A percentile compares a stretch with the other conserved stretches of the same genome.
Conservation (phyloP, 73 alveolate genomes). For the Blepharisma stoltei region DNA sequence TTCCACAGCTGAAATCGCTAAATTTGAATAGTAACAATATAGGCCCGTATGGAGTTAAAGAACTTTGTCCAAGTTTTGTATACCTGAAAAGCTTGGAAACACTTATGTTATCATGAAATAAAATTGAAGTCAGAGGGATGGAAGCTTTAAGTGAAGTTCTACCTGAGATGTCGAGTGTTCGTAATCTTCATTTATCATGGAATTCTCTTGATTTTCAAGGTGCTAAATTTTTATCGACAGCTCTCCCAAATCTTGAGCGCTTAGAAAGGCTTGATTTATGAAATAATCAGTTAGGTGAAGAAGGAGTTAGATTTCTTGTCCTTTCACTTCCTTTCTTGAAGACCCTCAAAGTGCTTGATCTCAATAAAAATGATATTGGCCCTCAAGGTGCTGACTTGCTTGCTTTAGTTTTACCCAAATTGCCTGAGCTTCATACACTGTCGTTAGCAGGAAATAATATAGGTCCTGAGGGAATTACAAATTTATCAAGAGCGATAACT, state of each 20-base stretch:
- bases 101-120: slow-evolving; percentile 1
- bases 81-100: not conserved
- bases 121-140: not conserved
- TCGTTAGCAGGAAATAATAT: not conserved
- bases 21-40: not conserved
- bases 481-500: not conserved
- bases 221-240: slow-evolving; percentile 17
- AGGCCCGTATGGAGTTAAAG: slow-evolving; percentile 7
- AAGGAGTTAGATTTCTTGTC: not conserved
- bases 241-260: not conserved
- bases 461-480: not conserved
- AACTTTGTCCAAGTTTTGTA: not conserved
- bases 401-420: slow-evolving; percentile 11
- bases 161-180: not conserved
- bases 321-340: not conserved
- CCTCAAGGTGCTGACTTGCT: slow-evolving; percentile 7
- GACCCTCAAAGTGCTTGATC: not conserved
- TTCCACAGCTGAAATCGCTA: not conserved
- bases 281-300: slow-evolving; percentile 17
- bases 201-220: not conserved
- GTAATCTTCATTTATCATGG: not conserved
- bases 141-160: not conserved
- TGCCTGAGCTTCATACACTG: not conserved
- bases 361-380: slow-evolving; percentile 19
- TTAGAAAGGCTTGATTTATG: slow-evolving; percentile 19